Evolutionary conservation across 2,329 filamentous ascomycete genomes (phyloP), one percentile per base, ranked within the genome.

Genomic region (Xylaria sp.): DNA sequence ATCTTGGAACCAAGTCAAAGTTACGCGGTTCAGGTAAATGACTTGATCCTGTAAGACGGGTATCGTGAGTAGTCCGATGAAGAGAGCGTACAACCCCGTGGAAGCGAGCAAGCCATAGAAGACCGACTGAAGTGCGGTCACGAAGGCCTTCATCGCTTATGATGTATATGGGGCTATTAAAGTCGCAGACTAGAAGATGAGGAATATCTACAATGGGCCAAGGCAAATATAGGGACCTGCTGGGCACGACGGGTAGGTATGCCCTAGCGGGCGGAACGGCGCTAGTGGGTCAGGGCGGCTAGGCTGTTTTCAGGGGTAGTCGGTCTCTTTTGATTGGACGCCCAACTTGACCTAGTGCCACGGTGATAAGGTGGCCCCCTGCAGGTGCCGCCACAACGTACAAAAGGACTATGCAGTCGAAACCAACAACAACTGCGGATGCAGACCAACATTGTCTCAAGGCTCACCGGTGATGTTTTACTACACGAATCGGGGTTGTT

Each of bases 21-120:
- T 18, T 44, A 44, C 18, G 18, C 15, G 41, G 18, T 46, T 46
- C 8, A 46, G 15, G 41, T 89, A 89, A 28, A 89, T 85, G 34
- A 84, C 84, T 72, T 90, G 86, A 20, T 82, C 80, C 77, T 90
- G 87, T 41, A 89, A 78, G 23, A 74, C 80, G 10, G 83, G 80
- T 18, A 83, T 77, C 50, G 41, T 46, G 41, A 46, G 41, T 46
- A 46, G 41, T 18, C 41, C 41, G 15, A 46, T 46, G 41, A 46
- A 46, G 41, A 46, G 41, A 46, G 41, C 18, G 7, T 46, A 46
- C 15, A 46, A 46, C 41, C 41, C 41, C 18, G 41, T 20, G 3
- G 13, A 46, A 2, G 41, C 41, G 7, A 46, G 41, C 2, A 46
- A 46, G 41, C 41, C 41, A 15, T n/a, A 46, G 1, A 46, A 46